These are phyloP conservation scores for Colletotrichum chrysophilum DNA, from an alignment of 2,329 filamentous ascomycete genomes.

Conservation along the genomic window DNA sequence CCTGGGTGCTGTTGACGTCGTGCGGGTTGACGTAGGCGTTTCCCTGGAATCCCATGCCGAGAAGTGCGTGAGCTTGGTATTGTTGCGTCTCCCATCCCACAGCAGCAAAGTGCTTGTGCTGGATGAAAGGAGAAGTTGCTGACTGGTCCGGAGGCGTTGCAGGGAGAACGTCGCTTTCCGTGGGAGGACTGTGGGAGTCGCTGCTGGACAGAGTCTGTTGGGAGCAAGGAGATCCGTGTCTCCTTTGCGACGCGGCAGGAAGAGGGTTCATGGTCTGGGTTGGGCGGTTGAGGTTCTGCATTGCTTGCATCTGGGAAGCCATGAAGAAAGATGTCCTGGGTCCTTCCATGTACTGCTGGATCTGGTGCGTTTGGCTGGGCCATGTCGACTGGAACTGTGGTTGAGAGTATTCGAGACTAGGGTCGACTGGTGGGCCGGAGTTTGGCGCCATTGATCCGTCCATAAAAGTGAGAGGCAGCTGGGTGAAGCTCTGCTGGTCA, in stretches of 20 bases:
- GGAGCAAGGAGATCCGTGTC: slow-evolving; percentile 41
- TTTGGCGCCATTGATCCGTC: neutral
- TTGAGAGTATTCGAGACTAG: neutral
- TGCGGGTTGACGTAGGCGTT: slow-evolving; percentile 17
- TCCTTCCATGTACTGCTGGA: slow-evolving; percentile 14
- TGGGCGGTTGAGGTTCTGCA: neutral
- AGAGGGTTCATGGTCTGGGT: slow-evolving; percentile 20
- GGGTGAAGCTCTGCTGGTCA: neutral
- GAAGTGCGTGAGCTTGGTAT: neutral
- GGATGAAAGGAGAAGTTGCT: slow-evolving; percentile 32
- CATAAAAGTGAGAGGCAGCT: neutral
- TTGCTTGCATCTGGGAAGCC: neutral
- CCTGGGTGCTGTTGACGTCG: slow-evolving; percentile 18
- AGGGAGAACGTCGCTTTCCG: slow-evolving; percentile 45
- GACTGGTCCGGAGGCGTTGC: slow-evolving; percentile 41
- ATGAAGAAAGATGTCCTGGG: slow-evolving; percentile 20
- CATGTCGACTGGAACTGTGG: slow-evolving; percentile 1
- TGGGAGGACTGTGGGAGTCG: slow-evolving; percentile 40
- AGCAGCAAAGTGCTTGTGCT: slow-evolving; percentile 15
- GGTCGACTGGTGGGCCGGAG: slow-evolving; percentile 5
- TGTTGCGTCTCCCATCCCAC: slow-evolving; percentile 1
- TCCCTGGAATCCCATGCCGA: neutral
- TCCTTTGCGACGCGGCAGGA: slow-evolving; percentile 27
- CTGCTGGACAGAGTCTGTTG: slow-evolving; percentile 42
- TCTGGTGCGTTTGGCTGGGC: slow-evolving; percentile 2